phyloP scores from a whole-genome alignment of 129 eudicot genomes.

The Apium graveolens region DNA sequence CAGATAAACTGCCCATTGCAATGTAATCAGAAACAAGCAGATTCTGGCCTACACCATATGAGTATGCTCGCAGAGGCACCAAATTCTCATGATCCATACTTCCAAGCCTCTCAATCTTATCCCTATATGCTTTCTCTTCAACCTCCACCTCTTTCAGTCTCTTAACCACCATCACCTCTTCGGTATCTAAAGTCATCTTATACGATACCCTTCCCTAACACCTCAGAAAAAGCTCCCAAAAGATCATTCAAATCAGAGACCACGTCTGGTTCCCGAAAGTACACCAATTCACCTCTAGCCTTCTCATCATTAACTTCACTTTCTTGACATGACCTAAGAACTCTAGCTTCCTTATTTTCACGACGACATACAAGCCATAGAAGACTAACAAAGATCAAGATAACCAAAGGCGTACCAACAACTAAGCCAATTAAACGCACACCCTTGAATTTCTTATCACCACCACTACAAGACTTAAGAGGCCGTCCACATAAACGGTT shows the following conservation, averaged over 20 bases:
- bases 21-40: too few relatives aligned
- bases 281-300: background rate
- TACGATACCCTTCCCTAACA: background rate
- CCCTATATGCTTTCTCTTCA: background rate
- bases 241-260: background rate
- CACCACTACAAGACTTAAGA: background rate
- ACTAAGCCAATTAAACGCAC: background rate
- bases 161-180: background rate
- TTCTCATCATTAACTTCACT: background rate
- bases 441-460: background rate
- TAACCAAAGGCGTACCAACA: background rate
- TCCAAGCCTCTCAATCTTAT: too few relatives aligned
- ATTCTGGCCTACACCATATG: background rate
- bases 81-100: background rate
- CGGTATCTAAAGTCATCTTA: background rate
- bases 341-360: background rate
- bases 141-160: background rate
- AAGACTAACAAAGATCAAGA: background rate
- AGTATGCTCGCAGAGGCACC: background rate
- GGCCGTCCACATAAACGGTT: background rate
- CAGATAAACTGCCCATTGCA: background rate
- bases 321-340: background rate
- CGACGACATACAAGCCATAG: background rate
- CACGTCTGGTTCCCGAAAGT: background rate
- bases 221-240: background rate